Base-by-base conservation (phyloP, 108 stramenopile species). In the Chaetoceros muelleri region DNA sequence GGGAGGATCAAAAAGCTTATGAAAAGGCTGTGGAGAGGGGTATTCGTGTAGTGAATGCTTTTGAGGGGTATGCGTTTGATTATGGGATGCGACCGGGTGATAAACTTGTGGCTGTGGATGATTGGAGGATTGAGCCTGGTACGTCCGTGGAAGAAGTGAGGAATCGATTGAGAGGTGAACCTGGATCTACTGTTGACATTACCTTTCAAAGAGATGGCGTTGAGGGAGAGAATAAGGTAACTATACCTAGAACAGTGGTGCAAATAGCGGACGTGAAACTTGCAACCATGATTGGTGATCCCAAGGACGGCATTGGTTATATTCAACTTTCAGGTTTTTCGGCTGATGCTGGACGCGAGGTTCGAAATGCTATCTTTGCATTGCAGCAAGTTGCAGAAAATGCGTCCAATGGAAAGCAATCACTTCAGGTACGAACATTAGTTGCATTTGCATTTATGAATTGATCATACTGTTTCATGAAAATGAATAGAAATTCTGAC, bases 31-130 rank as follows among this genome's bases (percentile, higher is more conserved):
- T 67, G 58, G 63, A 64, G 40, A 71, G 75, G 46, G 90, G 90
- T 18, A 79, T 94, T 58, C 76, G 72, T 10, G 96, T 96, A 1
- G 93, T 95, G 29, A 73, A 71, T 24, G 94, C 96, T 8, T 94
- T 95, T 69, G 96, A 97, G 67, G 94, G 90, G 26, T 89, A 93
- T 66, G 75, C 84, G 3, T 86, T 76, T 69, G 84, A 93, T 50
- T 83, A 84, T 20, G 90, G 90, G 44, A 77, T 86, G 80, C 69
- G 90, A 30, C 76, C 80, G 0, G 93, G 94, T 1, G 96, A 97
- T 58, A 72, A 64, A 46, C 56, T 97, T 16, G 20, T 82, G 10
- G 69, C 84, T 0, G 64, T 97, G n/a, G 89, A 93, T 62, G 91
- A 80, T 44, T 63, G 66, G 50, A 58, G 51, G 2, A 66, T 85